Evolutionary conservation across 805 yeast genomes (phyloP), one percentile per base, ranked within the genome.

Genomic region (Suhomyces sp.): DNA sequence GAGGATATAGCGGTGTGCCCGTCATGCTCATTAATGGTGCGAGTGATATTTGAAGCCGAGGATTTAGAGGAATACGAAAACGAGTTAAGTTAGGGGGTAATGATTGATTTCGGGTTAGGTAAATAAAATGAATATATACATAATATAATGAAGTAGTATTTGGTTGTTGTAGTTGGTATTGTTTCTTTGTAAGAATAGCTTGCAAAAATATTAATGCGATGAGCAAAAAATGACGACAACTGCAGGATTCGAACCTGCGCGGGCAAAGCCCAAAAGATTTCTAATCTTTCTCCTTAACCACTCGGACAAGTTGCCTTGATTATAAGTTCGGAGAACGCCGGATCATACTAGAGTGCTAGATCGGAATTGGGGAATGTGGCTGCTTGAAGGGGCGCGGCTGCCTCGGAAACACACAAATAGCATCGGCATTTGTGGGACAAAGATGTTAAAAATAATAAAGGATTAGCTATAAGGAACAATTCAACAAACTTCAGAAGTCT

Each of bases 1-100:
- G 96, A 90, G 61, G 91, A 90, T 55, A 84, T 90, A 29, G 99
- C 99, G 0, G 96, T 93, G 15, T 94, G 99, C 70, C 99, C 99
- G 27, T 87, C 96, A 52, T 94, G 99, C 71, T 88, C 96, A 19
- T 75, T 94, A 50, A 91, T 90, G 96, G 91, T 91, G 38, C 86
- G 88, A 66, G 96, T 94, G 31, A 87, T 94, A 1, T 94, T 86
- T 67, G 99, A 94, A 41, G 78, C 79, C 12, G 84, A 75, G 51
- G 86, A 82, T 57, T 67, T 82, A 46, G 68, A 73, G 27, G 81
- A 80, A 60, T 81, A 73, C 42, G 60, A 54, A 29, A 48, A 51
- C 24, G 42, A 38, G 42, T n/a, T n/a, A n/a, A n/a, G n/a, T n/a
- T n/a, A n/a, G n/a, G n/a, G n/a, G n/a, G n/a, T n/a, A 8, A n/a